Percentiles rank a stretch among this genome's conserved stretches.
These are phyloP conservation scores for Pistacia vera DNA, from an alignment of 345 rosid genomes.

Conservation along the genomic window DNA sequence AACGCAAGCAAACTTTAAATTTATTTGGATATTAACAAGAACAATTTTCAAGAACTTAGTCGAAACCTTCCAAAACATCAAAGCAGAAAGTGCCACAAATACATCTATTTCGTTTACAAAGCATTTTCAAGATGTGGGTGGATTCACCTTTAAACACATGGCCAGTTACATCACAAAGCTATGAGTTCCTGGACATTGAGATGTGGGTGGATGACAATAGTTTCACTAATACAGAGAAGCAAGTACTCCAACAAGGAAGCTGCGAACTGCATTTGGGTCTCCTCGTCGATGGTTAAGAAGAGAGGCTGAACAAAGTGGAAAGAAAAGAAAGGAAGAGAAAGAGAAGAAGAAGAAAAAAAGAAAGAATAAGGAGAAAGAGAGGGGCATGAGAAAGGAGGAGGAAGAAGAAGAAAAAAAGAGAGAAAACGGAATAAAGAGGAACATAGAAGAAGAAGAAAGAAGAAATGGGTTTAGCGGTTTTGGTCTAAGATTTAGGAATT, in stretches of 20 bases:
- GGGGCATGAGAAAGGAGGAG: no score
- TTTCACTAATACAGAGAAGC: conserved; percentile 57
- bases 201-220: conserved; percentile 18
- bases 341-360: no score
- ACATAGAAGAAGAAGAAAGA: no score
- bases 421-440: no score
- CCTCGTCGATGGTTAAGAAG: conserved; percentile 83
- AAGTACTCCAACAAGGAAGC: conserved; percentile 91
- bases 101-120: conserved; percentile 26
- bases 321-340: no score
- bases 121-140: conserved; percentile 19
- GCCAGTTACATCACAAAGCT: conserved; percentile 18
- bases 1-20: conserved; percentile 17
- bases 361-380: no score
- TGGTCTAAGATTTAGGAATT: no score
- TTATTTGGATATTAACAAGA: conserved; percentile 33
- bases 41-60: conserved; percentile 12
- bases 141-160: conserved; percentile 18
- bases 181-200: conserved; percentile 19
- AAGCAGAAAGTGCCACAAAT: conserved; percentile 21
- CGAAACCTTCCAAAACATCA: neutral
- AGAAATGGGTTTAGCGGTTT: no score
- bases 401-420: no score
- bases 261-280: conserved; percentile 88
- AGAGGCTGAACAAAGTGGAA: conserved; percentile 82